These are phyloP conservation scores for Prunus kanzakura DNA, from an alignment of 306 rosid genomes.

Conservation along the genomic window DNA sequence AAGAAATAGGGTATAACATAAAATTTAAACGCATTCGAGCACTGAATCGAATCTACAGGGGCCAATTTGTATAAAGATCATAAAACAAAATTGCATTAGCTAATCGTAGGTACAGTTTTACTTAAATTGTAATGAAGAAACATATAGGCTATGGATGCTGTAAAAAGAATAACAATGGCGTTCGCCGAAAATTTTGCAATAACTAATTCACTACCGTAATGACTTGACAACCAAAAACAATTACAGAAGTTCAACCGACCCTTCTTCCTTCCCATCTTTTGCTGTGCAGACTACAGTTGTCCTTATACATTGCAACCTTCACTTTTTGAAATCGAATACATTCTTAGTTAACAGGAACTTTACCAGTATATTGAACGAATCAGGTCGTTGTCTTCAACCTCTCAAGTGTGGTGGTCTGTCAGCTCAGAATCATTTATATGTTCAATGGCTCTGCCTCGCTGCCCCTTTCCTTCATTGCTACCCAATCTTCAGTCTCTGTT, in stretches of 20 bases:
- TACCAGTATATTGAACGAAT: conserved; percentile 33
- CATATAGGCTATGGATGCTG: conserved; percentile 30
- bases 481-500: conserved; percentile 75
- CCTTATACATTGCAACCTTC: conserved; percentile 36
- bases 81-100: conserved; percentile 1
- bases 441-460: conserved; percentile 76
- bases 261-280: conserved; percentile 26
- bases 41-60: too few species aligned
- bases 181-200: conserved; percentile 36
- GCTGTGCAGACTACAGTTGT: conserved; percentile 28
- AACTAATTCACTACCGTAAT: conserved; percentile 42
- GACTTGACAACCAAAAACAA: conserved; percentile 39
- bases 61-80: neutral
- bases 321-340: conserved; percentile 26
- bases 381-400: conserved; percentile 24
- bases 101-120: conserved; percentile 5
- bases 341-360: conserved; percentile 29
- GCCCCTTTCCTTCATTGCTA: conserved; percentile 64
- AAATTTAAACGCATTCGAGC: too few species aligned
- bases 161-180: conserved; percentile 57
- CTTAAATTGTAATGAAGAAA: conserved; percentile 4
- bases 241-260: conserved; percentile 17
- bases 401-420: conserved; percentile 25
- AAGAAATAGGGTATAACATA: too few species aligned
- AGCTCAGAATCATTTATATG: conserved; percentile 43